Evolutionary conservation across 495 filamentous ascomycete species (phyloP).

Genomic region (Sphaerosporella brunnea): DNA sequence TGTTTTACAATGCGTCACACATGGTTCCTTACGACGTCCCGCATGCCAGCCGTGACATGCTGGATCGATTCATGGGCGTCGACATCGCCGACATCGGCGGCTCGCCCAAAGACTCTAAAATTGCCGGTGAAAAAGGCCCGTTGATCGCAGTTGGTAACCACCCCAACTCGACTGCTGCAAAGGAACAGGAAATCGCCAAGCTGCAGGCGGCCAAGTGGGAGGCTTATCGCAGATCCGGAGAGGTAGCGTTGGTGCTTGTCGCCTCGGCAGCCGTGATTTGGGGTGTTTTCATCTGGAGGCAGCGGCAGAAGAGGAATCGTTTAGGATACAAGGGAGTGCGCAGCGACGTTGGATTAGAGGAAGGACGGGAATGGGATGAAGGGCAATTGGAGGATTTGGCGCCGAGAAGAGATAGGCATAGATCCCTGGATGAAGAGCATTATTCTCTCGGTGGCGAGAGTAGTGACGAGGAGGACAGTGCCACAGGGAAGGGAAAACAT

Average conservation of each 20-base stretch:
- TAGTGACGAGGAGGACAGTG: conserved; percentile 34
- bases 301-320: conserved; percentile 40
- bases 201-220: conserved; percentile 76
- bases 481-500: conserved; percentile 16
- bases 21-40: conserved; percentile 96
- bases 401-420: background rate
- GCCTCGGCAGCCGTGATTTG: conserved; percentile 57
- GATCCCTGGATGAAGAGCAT: conserved; percentile 23
- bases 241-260: conserved; percentile 74
- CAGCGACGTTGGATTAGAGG: conserved; percentile 28
- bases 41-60: conserved; percentile 79
- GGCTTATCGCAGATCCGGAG: conserved; percentile 81
- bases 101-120: conserved; percentile 58
- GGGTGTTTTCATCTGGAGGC: conserved; percentile 75
- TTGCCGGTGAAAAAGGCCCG: conserved; percentile 63
- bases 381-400: conserved; percentile 45
- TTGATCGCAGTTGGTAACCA: conserved; percentile 68
- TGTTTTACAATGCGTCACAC: conserved; percentile 88
- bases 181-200: conserved; percentile 53
- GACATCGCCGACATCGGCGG: conserved; percentile 87
- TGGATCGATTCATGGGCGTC: conserved; percentile 87
- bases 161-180: conserved; percentile 55
- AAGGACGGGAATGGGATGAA: conserved; percentile 77
- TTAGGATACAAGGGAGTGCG: conserved; percentile 28
- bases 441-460: conserved; percentile 45